Evolutionary conservation across 2,329 filamentous ascomycete genomes (phyloP).

Genomic region (Fusarium subglutinans): DNA sequence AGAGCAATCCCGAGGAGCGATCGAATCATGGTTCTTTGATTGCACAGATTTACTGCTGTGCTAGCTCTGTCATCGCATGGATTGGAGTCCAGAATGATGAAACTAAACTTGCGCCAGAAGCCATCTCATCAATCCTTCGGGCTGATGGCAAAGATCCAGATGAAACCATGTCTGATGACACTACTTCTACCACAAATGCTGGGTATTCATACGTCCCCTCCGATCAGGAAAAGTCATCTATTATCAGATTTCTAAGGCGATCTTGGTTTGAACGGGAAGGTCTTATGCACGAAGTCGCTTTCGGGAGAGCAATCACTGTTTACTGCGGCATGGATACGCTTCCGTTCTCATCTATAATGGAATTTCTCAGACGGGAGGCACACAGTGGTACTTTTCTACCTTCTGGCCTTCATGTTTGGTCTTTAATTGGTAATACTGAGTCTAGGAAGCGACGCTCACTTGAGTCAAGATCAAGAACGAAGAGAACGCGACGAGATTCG

Average conservation of each 20-base stretch:
- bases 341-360: not conserved
- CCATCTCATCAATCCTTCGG: not conserved
- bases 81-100: not conserved
- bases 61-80: not conserved
- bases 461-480: not conserved
- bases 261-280: constrained; percentile 1
- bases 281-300: not conserved
- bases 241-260: not conserved
- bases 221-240: accelerated
- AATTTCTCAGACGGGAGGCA: not conserved
- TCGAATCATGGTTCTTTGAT: not conserved
- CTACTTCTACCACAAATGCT: accelerated
- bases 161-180: not conserved
- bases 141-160: not conserved
- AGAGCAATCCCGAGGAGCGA: not conserved
- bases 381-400: not conserved
- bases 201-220: not conserved
- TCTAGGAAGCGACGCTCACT: not conserved
- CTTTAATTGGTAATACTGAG: not conserved
- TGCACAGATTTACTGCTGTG: not conserved
- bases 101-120: not conserved
- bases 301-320: not conserved
- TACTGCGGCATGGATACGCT: not conserved
- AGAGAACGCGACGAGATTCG: not conserved
- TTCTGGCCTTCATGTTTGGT: not conserved